Evolutionary conservation across 2,329 filamentous ascomycete species (phyloP), one percentile per base, ranked within the genome.

Genomic region (Paracorniculantispora psalliotae): DNA sequence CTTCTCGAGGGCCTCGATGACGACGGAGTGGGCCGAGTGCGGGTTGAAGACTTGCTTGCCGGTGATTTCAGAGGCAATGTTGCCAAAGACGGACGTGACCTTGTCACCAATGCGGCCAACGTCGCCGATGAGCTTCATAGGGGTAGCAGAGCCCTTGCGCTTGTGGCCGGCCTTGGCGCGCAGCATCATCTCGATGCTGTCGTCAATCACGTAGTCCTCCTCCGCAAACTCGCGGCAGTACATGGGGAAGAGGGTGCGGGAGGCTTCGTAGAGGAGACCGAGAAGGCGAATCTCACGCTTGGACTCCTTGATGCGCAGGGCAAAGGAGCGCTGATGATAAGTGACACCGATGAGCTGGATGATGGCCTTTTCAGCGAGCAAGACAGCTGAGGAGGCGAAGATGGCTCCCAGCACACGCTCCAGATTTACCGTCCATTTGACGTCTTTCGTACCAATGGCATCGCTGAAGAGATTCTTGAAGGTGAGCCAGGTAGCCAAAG

Each of bases 31-130:
- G 1, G 92, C 87, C 5, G 92, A 90, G 67, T 90, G 93, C 15
- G 91, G 88, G 73, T 97, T 96, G 77, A 97, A 96, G 23, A 97
- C 89, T 68, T 96, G 86, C 76, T 96, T 96, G 64, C 94, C 94
- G 0, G 94, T 96, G 61, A 99, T 92, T 68, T 97, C 94, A 2
- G 91, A 90, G 1, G 94, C 93, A 53, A 97, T 85, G 67, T 96
- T 94, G 25, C 94, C 94, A 72, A 97, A 96, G 0, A 88, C 90
- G 1, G 91, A 92, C 0, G 92, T 96, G 62, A 97, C 86, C 75
- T 96, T 96, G 78, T 96, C 93, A 67, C 93, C 93, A 57, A 96
- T 80, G 23, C 92, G 86, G 43, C 90, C 89, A 53, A 91, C 87
- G 58, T 88, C 86, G 59, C 86, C 83, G 52, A 97, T 86, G 17